Base-by-base conservation (phyloP, 78 protist genomes). In the Pelomyxa schiedti region DNA sequence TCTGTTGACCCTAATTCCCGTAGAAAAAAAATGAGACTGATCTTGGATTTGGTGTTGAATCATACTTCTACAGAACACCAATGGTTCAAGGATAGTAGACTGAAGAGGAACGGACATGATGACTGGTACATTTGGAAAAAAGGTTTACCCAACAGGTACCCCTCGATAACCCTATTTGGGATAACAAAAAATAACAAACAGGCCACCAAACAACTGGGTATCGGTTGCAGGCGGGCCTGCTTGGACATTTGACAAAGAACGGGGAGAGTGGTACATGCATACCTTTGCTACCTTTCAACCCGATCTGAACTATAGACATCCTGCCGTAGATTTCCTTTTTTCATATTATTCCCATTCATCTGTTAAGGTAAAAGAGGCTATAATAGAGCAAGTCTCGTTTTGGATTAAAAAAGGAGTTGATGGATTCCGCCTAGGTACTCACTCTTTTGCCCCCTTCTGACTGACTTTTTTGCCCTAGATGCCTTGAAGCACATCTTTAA, bases 341-440 rank as follows among this genome's bases (percentile, higher is more conserved):
- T n/a, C n/a, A n/a, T n/a, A n/a, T n/a, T n/a, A n/a, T n/a, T n/a
- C n/a, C n/a, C n/a, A n/a, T n/a, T n/a, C n/a, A n/a, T n/a, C n/a
- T n/a, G 87, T 88, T 29, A 69, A 78, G 30, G 91, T 87, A 28
- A 79, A 78, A 76, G 79, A 75, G 42, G 93, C 85, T 64, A 81
- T 89, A 76, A 28, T 85, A 29, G 35, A 86, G 26, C 74, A 83
- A 66, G 66, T 86, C 58, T 70, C 79, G 39, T 89, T 77, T 68
- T 89, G 93, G 93, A 52, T 81, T 63, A 75, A 79, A 42, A 53
- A 75, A 52, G 93, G 93, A 42, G 75, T 89, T 53, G 93, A 89
- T 68, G 93, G 90, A 1, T 81, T 89, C 76, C 72, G 93, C 53
- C 89, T 86, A 22, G 93, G 86, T 81, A 90, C 93, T n/a, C 79